phyloP scores from a whole-genome alignment of 805 yeast species.

The Kazachstania bromeliacearum region DNA sequence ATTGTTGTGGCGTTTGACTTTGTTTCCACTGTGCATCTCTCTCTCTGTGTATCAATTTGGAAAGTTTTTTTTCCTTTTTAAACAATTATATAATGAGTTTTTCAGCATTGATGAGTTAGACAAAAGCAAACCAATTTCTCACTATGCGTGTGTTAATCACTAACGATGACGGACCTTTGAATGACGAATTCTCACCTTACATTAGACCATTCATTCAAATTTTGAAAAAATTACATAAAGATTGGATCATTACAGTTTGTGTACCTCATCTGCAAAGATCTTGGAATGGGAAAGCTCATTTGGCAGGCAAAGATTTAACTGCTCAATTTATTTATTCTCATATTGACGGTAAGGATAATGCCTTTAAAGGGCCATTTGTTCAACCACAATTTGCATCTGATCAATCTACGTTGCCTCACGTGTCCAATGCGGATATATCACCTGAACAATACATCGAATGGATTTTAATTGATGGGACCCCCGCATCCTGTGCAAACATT shows the following conservation, averaged over 20 bases:
- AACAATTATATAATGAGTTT: no score
- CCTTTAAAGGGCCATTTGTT: constrained; percentile 60
- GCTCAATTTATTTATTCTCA: constrained; percentile 51
- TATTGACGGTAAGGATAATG: constrained; percentile 42
- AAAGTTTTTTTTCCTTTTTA: no score
- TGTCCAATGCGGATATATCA: constrained; percentile 11
- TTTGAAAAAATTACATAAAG: constrained; percentile 43
- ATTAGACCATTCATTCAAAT: constrained; percentile 72
- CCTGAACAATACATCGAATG: constrained; percentile 52
- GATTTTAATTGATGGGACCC: constrained; percentile 85
- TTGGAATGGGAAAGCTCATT: constrained; percentile 97
- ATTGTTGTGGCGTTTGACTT: background rate
- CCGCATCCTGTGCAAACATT: constrained; percentile 90
- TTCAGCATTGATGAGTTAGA: no score
- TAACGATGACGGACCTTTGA: constrained; percentile 94
- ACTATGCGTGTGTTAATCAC: constrained; percentile 53
- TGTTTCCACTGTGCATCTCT: constrained; percentile 1
- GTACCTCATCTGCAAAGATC: constrained; percentile 79
- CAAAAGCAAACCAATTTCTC: background rate
- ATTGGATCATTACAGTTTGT: constrained; percentile 79
- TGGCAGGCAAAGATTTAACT: constrained; percentile 61
- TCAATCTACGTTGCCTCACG: constrained; percentile 18
- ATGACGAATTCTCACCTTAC: constrained; percentile 72
- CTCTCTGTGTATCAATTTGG: no score
- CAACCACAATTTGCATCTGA: constrained; percentile 36